Conservation (phyloP, 257 asterid species). For the Lycium ferocissimum region DNA sequence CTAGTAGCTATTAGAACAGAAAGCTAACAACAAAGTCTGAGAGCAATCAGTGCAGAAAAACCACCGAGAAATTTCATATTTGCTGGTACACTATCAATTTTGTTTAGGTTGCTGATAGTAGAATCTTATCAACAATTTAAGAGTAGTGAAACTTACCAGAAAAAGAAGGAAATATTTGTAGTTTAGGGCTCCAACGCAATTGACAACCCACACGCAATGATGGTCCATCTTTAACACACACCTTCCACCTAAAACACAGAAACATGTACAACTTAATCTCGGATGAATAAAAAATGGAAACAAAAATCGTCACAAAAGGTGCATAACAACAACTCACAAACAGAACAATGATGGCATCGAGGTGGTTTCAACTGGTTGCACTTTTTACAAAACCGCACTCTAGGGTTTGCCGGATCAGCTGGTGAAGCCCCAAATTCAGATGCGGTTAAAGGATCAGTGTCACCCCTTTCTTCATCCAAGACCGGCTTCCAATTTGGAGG, state of each 20-base stretch:
- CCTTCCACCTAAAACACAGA: conserved; percentile 77
- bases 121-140: neutral
- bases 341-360: conserved; percentile 99
- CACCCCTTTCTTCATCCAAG: conserved; percentile 88
- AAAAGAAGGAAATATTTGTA: conserved; percentile 97
- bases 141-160: conserved; percentile 62
- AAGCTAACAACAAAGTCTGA: neutral
- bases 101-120: neutral
- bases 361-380: conserved; percentile 98
- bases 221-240: conserved; percentile 98
- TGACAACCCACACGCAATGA: conserved; percentile 99
- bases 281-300: conserved; percentile 27
- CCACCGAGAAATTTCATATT: neutral
- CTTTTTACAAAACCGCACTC: conserved; percentile 81
- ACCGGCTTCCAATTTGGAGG: conserved; percentile 93
- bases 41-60: neutral
- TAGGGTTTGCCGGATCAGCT: conserved; percentile 55
- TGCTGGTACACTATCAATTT: neutral
- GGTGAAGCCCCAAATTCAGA: conserved; percentile 57
- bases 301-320: conserved; percentile 29
- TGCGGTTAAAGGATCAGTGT: conserved; percentile 70
- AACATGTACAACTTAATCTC: conserved; percentile 33
- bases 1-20: neutral
- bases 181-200: conserved; percentile 97
- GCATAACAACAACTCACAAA: conserved; percentile 74